Base-by-base conservation (phyloP, 805 yeast genomes). In the Debaryomyces castellii region DNA sequence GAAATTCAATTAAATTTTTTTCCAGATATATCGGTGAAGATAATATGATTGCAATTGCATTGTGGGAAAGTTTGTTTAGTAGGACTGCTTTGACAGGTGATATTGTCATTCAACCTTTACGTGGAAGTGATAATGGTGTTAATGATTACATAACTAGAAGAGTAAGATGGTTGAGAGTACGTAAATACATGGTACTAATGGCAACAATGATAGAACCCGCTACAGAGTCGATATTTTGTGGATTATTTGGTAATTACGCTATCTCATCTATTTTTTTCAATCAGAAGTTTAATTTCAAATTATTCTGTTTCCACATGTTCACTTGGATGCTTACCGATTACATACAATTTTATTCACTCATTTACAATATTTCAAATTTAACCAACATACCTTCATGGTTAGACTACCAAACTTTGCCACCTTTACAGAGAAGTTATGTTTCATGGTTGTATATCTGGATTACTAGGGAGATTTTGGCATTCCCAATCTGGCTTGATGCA, bases 1-100 rank as follows among this genome's bases (percentile, higher is more conserved):
- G 76, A 9, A 66, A 69, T 42, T 87, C 92, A 0, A 71, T 90
- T 36, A 74, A 82, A 42, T 80, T 81, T 46, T 89, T 90, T 62
- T 82, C 96, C 6, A 71, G 82, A 46, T 90, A 84, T 60, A 89
- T 89, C 57, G 96, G 96, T 5, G 97, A 89, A 60, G 97, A 89
- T 62, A 89, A 89, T 62, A 87, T 89, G 95, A 89, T 89, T 50
- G 96, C 88, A 4, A 89, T 87, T 40, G 87, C 89, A 1, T 60
- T 89, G 14, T 89, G 96, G 96, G 81, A 81, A 41, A 61, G 61
- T 47, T 83, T 87, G 20, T 45, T 56, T 20, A 85, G 87, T 2
- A 70, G 90, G 52, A 87, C 96, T 0, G 90, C 85, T 0, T 72
- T 89, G 74, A 83, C 92, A 0, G 81, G 86, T 1, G 96, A 89